phyloP scores from a whole-genome alignment of 2,329 filamentous ascomycete species.

The Talaromyces sp. region DNA sequence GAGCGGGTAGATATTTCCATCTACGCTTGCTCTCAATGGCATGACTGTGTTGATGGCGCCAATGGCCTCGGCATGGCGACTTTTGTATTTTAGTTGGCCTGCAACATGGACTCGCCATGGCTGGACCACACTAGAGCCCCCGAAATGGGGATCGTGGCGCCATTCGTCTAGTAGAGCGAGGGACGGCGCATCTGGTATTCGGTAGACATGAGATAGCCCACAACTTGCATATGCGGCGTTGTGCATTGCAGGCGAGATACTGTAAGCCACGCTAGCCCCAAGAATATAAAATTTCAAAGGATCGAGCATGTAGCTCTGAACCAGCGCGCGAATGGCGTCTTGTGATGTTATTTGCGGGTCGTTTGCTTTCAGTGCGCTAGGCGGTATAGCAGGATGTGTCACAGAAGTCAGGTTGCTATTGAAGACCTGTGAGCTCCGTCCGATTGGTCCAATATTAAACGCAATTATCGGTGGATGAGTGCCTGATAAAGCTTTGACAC shows the following conservation, averaged over 20 bases:
- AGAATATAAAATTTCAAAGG: slow-evolving; percentile 43
- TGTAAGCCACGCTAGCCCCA: slow-evolving; percentile 41
- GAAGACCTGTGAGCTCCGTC: slow-evolving; percentile 44
- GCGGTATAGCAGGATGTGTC: slow-evolving; percentile 38
- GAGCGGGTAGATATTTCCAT: slow-evolving; percentile 36
- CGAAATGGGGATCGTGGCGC: slow-evolving; percentile 38
- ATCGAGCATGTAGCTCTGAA: slow-evolving; percentile 41
- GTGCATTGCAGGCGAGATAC: slow-evolving; percentile 44
- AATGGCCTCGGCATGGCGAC: slow-evolving; percentile 44
- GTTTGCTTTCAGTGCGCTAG: slow-evolving; percentile 21
- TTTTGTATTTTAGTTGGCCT: slow-evolving; percentile 37
- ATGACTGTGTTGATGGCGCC: slow-evolving; percentile 45
- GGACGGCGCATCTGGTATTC: slow-evolving; percentile 35
- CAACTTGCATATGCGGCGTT: slow-evolving; percentile 40
- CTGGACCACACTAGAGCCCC: slow-evolving; percentile 43
- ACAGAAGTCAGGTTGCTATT: slow-evolving; percentile 41
- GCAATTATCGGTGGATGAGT: slow-evolving; percentile 36
- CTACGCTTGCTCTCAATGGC: slow-evolving; percentile 37
- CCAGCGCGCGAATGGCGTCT: slow-evolving; percentile 38
- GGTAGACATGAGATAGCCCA: slow-evolving; percentile 40
- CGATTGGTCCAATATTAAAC: slow-evolving; percentile 40
- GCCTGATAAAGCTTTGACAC: slow-evolving; percentile 31
- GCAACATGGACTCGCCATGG: slow-evolving; percentile 43
- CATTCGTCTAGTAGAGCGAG: slow-evolving; percentile 37
- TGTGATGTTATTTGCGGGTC: slow-evolving; percentile 37